These are phyloP conservation scores for Pseudogymnoascus sp. DNA, from an alignment of 2,329 filamentous ascomycete species.

Conservation along the genomic window DNA sequence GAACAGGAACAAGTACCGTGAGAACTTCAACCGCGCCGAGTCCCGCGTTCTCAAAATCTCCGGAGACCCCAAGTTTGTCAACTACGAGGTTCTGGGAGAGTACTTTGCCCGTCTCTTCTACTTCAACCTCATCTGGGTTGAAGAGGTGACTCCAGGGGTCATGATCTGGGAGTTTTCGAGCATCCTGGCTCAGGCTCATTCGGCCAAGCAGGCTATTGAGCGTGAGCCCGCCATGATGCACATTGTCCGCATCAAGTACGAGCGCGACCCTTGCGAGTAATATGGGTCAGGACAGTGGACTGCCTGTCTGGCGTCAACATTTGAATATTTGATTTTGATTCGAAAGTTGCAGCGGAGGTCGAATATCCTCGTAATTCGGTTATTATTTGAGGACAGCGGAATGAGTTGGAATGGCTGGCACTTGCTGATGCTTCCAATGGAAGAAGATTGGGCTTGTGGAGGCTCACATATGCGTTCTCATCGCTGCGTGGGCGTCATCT, in stretches of 20 bases:
- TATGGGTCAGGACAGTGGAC: background rate
- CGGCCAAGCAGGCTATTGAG: constrained; percentile 10
- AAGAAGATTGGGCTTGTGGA: background rate
- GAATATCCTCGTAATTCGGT: background rate
- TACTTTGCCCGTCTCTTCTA: constrained; percentile 14
- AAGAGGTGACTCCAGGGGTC: background rate
- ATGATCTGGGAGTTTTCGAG: constrained; percentile 11
- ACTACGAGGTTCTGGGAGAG: background rate
- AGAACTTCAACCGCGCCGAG: constrained; percentile 10
- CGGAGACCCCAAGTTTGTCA: constrained; percentile 2
- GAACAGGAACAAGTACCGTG: constrained; percentile 14
- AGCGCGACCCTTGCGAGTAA: constrained; percentile 6
- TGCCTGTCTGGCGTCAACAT: background rate
- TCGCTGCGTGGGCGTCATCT: background rate
- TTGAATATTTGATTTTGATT: background rate
- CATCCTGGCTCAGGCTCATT: constrained; percentile 9
- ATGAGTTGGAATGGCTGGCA: background rate
- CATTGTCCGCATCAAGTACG: background rate
- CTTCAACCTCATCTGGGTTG: constrained; percentile 13
- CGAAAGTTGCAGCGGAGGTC: background rate
- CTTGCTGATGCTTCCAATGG: background rate
- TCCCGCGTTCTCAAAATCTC: constrained; percentile 14
- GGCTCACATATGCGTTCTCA: background rate
- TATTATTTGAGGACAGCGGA: background rate
- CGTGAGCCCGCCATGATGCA: constrained; percentile 4